Percentiles rank a stretch among this genome's conserved stretches.
Conservation (phyloP, 2,329 filamentous ascomycete genomes). For the Xylaria sp. region DNA sequence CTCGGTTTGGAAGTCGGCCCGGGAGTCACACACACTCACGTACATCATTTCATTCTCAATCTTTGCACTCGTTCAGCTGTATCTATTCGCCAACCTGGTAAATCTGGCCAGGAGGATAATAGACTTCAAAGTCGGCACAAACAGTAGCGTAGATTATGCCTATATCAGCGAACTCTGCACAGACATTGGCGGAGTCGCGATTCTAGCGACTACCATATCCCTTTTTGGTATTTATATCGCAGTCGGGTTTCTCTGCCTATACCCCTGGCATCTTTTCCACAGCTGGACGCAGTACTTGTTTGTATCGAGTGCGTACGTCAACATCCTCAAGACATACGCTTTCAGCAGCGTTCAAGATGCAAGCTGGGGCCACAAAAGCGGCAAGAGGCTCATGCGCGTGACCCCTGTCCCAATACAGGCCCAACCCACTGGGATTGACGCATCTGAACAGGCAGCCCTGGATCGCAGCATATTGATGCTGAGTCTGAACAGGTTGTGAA, state of each 20-base stretch:
- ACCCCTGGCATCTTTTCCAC: neutral
- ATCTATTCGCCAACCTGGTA: neutral
- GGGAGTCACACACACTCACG: neutral
- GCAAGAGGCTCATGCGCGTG: neutral
- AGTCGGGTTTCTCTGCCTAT: neutral
- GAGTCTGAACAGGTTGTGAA: neutral
- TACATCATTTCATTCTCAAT: neutral
- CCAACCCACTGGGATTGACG: neutral
- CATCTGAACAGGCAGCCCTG: neutral
- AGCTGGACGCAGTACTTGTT: neutral
- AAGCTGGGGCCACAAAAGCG: neutral
- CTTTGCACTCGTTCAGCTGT: neutral
- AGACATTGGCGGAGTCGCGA: neutral
- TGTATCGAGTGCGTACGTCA: neutral
- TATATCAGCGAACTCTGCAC: neutral
- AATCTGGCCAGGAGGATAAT: neutral
- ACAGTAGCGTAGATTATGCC: neutral
- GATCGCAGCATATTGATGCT: neutral
- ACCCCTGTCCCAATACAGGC: neutral
- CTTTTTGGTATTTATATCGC: neutral
- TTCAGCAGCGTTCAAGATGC: neutral
- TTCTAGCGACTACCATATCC: neutral
- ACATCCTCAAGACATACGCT: neutral
- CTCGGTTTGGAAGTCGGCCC: neutral
- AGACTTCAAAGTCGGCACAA: neutral